phyloP scores from a whole-genome alignment of 192 early-diverging fungal genomes.

The Umbelopsis vinacea region DNA sequence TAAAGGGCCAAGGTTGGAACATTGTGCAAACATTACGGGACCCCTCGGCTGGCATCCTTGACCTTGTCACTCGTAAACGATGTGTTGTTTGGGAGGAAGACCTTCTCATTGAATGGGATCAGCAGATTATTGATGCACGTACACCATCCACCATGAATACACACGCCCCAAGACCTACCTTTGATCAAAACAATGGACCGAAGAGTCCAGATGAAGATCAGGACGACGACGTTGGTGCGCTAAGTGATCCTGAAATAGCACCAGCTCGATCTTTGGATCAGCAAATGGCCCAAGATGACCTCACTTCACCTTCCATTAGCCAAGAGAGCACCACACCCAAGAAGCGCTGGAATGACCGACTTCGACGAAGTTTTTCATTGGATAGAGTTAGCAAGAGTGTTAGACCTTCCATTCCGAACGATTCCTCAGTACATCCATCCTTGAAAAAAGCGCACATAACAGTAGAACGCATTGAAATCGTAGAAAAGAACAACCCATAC shows the following conservation, averaged over 20 bases:
- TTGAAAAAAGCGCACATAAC: constrained; percentile 7
- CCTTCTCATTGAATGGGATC: constrained; percentile 43
- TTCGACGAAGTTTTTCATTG: neutral
- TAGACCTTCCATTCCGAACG: neutral
- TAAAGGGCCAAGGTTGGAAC: constrained; percentile 89
- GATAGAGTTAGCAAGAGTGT: neutral
- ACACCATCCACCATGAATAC: neutral
- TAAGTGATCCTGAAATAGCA: neutral
- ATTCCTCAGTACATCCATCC: neutral
- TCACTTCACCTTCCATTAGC: neutral
- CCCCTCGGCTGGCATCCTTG: constrained; percentile 54
- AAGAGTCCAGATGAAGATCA: neutral
- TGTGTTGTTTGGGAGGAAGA: constrained; percentile 56
- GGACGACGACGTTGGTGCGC: neutral
- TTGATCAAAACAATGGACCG: neutral
- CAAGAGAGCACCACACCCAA: neutral
- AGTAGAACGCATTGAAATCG: constrained; percentile 11
- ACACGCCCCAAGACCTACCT: neutral
- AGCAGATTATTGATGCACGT: constrained; percentile 10
- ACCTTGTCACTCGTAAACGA: constrained; percentile 50
- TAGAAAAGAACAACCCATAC: constrained; percentile 10
- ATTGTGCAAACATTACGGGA: constrained; percentile 72
- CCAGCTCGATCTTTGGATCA: neutral
- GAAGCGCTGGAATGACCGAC: constrained; percentile 6
- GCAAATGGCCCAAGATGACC: neutral